Evolutionary conservation across 148 eudicot species (phyloP).

Genomic region (Cornus suecica): DNA sequence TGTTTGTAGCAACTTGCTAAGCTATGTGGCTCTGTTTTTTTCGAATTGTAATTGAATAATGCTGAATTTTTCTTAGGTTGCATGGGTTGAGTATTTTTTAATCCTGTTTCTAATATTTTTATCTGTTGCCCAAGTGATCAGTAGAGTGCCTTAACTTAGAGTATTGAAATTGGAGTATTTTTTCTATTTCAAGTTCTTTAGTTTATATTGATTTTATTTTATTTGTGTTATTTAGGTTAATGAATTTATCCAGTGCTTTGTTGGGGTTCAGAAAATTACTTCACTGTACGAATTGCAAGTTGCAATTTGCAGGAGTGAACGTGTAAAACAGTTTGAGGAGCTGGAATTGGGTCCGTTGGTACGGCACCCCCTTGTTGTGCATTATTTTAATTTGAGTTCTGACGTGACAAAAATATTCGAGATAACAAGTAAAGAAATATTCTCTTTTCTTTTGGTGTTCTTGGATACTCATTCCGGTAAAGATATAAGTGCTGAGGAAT

Average conservation of each 20-base stretch:
- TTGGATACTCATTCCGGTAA: slow-evolving; percentile 25
- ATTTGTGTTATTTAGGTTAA: slow-evolving; percentile 45
- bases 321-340: slow-evolving; percentile 63
- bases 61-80: neutral
- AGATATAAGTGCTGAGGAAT: slow-evolving; percentile 40
- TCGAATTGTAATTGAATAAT: neutral
- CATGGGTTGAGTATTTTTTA: neutral
- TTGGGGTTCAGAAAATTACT: slow-evolving; percentile 60
- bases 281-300: slow-evolving; percentile 70
- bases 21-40: neutral
- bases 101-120: neutral
- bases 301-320: slow-evolving; percentile 78
- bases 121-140: neutral
- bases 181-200: neutral
- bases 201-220: neutral
- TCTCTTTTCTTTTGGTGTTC: slow-evolving; percentile 48
- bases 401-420: slow-evolving; percentile 47
- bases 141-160: neutral
- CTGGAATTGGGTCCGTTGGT: slow-evolving; percentile 85
- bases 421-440: slow-evolving; percentile 61
- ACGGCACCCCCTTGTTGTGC: slow-evolving; percentile 66
- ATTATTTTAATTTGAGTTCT: slow-evolving; percentile 66
- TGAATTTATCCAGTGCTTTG: slow-evolving; percentile 85
- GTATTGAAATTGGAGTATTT: neutral
- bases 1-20: no score